Evolutionary conservation across 1,139 yeast species (phyloP).

Genomic region (Kluyveromyces sp.): DNA sequence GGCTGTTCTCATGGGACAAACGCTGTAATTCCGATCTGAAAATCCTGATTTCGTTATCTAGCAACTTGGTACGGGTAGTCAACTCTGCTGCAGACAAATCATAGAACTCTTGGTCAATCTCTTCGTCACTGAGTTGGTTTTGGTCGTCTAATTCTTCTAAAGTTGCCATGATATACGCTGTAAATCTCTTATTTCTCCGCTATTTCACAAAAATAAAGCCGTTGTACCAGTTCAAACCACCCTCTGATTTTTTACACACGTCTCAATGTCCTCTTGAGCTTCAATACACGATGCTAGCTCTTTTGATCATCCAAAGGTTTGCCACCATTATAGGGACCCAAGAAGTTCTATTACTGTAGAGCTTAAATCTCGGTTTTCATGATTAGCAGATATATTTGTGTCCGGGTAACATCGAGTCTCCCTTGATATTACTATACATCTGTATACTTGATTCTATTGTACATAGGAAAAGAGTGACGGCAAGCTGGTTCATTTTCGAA

Average conservation of each 20-base stretch:
- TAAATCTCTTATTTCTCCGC: neutral
- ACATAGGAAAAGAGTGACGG: constrained; percentile 1
- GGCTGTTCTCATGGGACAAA: constrained; percentile 82
- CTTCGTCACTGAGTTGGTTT: constrained; percentile 41
- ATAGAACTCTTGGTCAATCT: constrained; percentile 75
- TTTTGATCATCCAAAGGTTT: neutral
- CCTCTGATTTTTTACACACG: neutral
- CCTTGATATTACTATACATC: constrained; percentile 10
- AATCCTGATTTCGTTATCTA: constrained; percentile 93
- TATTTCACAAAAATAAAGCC: neutral
- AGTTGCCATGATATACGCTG: constrained; percentile 45
- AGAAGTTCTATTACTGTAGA: neutral
- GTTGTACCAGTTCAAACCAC: neutral
- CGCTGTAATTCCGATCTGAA: constrained; percentile 91
- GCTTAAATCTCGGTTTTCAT: neutral
- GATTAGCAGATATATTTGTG: too few relatives aligned
- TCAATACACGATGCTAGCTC: neutral
- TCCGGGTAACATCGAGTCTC: neutral
- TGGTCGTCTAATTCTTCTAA: constrained; percentile 57
- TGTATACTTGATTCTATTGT: constrained; percentile 9
- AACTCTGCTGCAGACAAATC: constrained; percentile 76
- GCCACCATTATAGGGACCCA: neutral
- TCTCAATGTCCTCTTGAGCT: neutral
- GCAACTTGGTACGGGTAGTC: constrained; percentile 73
- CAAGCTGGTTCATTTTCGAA: constrained; percentile 9